Evolutionary conservation across 768 basidiomycete genomes (phyloP), one percentile per base, ranked within the genome.

Genomic region (Boletus barrowsii): DNA sequence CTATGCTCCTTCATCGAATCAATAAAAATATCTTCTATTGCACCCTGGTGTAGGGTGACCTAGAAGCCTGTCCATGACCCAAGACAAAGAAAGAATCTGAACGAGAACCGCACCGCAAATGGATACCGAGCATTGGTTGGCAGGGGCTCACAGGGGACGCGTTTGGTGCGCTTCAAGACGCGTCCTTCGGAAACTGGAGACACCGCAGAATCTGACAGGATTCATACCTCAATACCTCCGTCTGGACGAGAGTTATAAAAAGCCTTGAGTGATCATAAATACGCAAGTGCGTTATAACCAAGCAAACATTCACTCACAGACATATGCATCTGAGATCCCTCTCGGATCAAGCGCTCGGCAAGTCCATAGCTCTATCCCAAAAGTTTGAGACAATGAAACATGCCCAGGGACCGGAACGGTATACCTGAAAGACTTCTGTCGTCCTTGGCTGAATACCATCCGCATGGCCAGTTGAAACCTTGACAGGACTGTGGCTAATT

Each of bases 401-500:
- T 10, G 37, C 10, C 13, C 33, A 18, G 14, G 36, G 13, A 11
- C 36, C 11, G 32, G 9, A 35, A 39, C 17, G n/a, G 37, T 15
- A 9, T 39, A 39, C 37, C 37, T 39, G 37, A 10, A 39, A 39
- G 11, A 39, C 37, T 39, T 39, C 37, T 8, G 14, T 15, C n/a
- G 8, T 39, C 14, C 37, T 39, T 8, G 14, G 2, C n/a, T 10
- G 11, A 17, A 58, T 8, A 80, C 80, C 80, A 53, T 82, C 80
- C 5, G 80, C 80, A 55, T 79, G 81, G 35, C 80, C 80, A 6
- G 75, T 73, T 6, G 69, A 54, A n/a, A 80, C 69, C 49, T 67
- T 74, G 9, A 22, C 20, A 9, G 81, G 75, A 32, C 78, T 79
- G 49, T 0, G 22, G n/a, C 0, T 18, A 10, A 30, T 49, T 32